A percentile compares a stretch with the other conserved stretches of the same genome.
These are phyloP conservation scores for Xylaria sp. DNA, from an alignment of 2,329 filamentous ascomycete genomes.

Conservation along the genomic window DNA sequence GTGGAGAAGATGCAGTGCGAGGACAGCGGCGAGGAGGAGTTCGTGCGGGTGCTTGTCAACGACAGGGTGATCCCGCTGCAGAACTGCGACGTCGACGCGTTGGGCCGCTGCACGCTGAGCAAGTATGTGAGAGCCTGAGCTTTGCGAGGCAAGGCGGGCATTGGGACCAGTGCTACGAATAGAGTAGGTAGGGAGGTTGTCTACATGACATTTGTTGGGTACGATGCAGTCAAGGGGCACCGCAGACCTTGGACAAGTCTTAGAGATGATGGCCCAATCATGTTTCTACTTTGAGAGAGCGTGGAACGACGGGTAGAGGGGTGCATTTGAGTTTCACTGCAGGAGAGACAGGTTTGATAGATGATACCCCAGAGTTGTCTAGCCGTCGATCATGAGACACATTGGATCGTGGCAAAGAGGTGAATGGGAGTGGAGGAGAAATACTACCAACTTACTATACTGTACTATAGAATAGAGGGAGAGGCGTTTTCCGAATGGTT, in stretches of 20 bases:
- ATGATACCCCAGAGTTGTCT: neutral
- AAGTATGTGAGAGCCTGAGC: slow-evolving; percentile 75
- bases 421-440: neutral
- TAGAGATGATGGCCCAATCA: neutral
- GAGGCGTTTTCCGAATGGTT: neutral
- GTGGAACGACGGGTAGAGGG: neutral
- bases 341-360: neutral
- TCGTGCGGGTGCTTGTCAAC: slow-evolving; percentile 82
- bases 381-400: neutral
- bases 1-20: slow-evolving; percentile 84
- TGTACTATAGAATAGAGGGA: slow-evolving; percentile 10
- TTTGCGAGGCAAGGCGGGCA: slow-evolving; percentile 75
- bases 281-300: neutral
- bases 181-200: slow-evolving; percentile 29
- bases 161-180: slow-evolving; percentile 70
- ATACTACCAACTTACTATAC: neutral
- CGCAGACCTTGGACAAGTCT: neutral
- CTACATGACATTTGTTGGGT: neutral
- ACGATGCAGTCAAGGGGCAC: neutral
- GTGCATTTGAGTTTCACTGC: neutral
- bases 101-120: slow-evolving; percentile 72
- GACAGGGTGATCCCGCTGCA: slow-evolving; percentile 77
- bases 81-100: slow-evolving; percentile 70
- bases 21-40: slow-evolving; percentile 62
- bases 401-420: slow-evolving; percentile 1